A percentile compares a stretch with the other conserved stretches of the same genome.
Evolutionary conservation across 1,284 basidiomycete genomes (phyloP).

Genomic region (Marasmius sp.): DNA sequence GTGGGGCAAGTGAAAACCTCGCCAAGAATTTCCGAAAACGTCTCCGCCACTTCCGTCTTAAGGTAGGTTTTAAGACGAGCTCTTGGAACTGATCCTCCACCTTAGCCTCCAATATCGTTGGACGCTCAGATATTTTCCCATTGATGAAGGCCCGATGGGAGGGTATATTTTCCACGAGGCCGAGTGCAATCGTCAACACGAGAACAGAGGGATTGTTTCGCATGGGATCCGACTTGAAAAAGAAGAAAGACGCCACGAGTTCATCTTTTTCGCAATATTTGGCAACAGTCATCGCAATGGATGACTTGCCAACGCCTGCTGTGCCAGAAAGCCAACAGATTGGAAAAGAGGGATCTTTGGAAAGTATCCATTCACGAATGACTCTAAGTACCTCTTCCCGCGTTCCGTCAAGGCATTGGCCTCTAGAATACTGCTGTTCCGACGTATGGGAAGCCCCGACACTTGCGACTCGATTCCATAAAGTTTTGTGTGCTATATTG

Average conservation of each 20-base stretch:
- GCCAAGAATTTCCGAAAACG: no score
- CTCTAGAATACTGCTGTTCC: background rate
- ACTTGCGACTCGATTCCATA: background rate
- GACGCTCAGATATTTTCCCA: background rate
- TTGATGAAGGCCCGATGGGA: background rate
- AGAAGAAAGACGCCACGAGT: conserved; percentile 14
- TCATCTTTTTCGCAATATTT: conserved; percentile 1
- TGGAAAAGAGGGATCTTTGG: background rate
- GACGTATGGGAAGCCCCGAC: background rate
- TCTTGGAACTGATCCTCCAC: conserved; percentile 1
- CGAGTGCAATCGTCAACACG: conserved; percentile 1
- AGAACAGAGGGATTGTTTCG: background rate
- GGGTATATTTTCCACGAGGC: background rate
- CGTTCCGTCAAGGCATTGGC: conserved; percentile 12
- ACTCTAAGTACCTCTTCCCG: conserved; percentile 11
- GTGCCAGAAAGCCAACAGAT: conserved; percentile 18
- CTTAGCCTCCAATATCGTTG: background rate
- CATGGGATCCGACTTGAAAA: conserved; percentile 7
- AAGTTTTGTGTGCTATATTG: no score
- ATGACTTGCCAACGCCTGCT: no score
- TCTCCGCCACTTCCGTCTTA: no score
- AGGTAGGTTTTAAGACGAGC: conserved; percentile 1
- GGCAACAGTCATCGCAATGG: conserved; percentile 15
- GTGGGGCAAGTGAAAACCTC: background rate
- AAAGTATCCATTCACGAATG: conserved; percentile 11